These are phyloP conservation scores for Plasmodium gonderi DNA, from an alignment of 169 alveolate species.

Conservation along the genomic window DNA sequence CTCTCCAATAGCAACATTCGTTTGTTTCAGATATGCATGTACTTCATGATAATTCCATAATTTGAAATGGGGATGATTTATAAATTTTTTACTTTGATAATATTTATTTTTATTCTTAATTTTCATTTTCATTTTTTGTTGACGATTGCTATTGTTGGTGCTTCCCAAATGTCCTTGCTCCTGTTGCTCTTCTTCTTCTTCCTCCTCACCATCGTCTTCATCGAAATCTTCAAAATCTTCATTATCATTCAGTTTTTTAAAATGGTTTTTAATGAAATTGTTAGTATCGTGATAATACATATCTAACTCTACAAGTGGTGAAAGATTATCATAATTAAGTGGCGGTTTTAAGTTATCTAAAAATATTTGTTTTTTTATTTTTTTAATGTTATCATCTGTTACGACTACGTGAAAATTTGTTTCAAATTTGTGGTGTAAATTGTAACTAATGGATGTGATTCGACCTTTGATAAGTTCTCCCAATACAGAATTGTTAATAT, in stretches of 20 bases:
- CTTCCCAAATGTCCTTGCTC: background rate
- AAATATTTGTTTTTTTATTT: slow-evolving; percentile 29
- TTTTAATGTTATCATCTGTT: slow-evolving; percentile 52
- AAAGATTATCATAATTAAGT: slow-evolving; percentile 12
- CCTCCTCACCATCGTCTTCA: slow-evolving; percentile 14
- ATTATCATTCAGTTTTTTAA: slow-evolving; percentile 61
- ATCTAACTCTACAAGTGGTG: slow-evolving; percentile 54
- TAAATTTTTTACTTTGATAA: slow-evolving; percentile 41
- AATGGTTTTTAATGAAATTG: slow-evolving; percentile 35
- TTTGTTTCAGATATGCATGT: slow-evolving; percentile 50
- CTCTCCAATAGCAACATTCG: slow-evolving; percentile 81
- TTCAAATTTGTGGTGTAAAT: slow-evolving; percentile 23
- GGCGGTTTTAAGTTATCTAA: background rate
- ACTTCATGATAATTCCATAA: slow-evolving; percentile 52
- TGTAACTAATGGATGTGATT: slow-evolving; percentile 25
- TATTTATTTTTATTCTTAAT: slow-evolving; percentile 66
- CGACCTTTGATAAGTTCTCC: slow-evolving; percentile 61
- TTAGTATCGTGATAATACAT: slow-evolving; percentile 25
- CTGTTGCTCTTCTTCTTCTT: background rate
- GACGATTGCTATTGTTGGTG: background rate
- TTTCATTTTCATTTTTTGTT: background rate
- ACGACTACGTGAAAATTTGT: slow-evolving; percentile 56
- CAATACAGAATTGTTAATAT: slow-evolving; percentile 23
- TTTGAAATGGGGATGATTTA: slow-evolving; percentile 51
- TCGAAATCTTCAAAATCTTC: slow-evolving; percentile 51